phyloP scores from a whole-genome alignment of 169 alveolate species.

The Plasmodium falciparum region DNA sequence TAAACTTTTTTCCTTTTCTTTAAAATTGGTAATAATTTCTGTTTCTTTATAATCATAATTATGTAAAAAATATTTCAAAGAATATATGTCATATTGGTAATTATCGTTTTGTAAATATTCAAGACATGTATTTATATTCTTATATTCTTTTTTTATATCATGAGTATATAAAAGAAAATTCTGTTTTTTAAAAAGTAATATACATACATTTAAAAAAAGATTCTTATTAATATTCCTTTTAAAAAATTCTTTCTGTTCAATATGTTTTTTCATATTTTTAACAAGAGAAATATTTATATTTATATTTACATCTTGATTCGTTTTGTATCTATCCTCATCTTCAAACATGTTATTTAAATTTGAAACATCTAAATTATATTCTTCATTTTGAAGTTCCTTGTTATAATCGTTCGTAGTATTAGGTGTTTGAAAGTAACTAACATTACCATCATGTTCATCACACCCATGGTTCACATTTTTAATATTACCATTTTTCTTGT shows the following conservation, averaged over 20 bases:
- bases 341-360: too few species aligned
- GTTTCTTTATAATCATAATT: constrained; percentile 19
- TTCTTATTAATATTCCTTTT: constrained; percentile 14
- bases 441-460: neutral
- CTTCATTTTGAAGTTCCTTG: too few species aligned
- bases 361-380: too few species aligned
- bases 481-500: neutral
- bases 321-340: neutral
- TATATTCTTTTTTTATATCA: constrained; percentile 36
- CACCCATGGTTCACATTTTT: neutral
- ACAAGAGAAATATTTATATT: constrained; percentile 20
- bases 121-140: constrained; percentile 22
- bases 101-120: constrained; percentile 36
- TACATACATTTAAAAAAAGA: constrained; percentile 31
- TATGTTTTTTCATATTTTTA: constrained; percentile 33
- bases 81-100: constrained; percentile 13
- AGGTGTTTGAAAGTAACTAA: too few species aligned
- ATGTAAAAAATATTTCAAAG: constrained; percentile 27
- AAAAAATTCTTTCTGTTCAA: constrained; percentile 48
- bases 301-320: neutral
- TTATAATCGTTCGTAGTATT: too few species aligned
- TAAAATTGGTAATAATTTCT: constrained; percentile 20
- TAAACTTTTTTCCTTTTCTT: constrained; percentile 14
- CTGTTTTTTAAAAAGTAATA: constrained; percentile 6
- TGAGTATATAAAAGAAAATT: constrained; percentile 28